Percentiles rank a stretch among this genome's conserved stretches.
phyloP scores from a whole-genome alignment of 129 eudicot genomes.

The Saposhnikovia divaricata region DNA sequence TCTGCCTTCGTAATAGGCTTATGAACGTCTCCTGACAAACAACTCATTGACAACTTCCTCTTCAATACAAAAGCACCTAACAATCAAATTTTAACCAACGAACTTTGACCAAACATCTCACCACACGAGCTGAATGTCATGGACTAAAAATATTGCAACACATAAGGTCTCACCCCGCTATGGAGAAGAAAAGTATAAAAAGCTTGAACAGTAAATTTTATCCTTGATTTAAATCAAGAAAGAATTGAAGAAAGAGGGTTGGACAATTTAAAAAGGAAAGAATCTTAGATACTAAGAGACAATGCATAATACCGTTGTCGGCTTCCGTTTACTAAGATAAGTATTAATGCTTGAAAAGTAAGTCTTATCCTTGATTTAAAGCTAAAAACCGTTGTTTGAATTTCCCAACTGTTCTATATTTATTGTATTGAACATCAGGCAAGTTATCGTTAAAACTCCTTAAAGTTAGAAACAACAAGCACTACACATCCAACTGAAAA shows the following conservation, averaged over 20 bases:
- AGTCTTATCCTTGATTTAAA: not conserved
- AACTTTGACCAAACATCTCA: not conserved
- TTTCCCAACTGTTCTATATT: not conserved
- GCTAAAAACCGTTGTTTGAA: not conserved
- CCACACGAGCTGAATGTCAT: too few species aligned
- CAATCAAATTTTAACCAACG: not conserved
- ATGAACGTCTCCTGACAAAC: not conserved
- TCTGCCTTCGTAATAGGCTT: not conserved
- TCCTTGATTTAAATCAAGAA: not conserved
- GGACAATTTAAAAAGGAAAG: not conserved
- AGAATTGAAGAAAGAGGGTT: not conserved
- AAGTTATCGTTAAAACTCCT: not conserved
- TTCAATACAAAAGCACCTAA: not conserved
- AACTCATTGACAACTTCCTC: not conserved
- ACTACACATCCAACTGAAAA: not conserved
- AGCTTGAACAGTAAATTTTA: not conserved
- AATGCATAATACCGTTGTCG: too few species aligned
- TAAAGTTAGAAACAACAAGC: not conserved
- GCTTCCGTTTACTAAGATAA: too few species aligned
- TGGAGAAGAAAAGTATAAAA: not conserved
- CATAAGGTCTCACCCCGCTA: not conserved
- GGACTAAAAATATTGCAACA: not conserved
- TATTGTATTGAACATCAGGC: not conserved
- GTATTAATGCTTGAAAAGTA: not conserved
- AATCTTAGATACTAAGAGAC: not conserved